Conservation (phyloP, 1,284 basidiomycete genomes). For the Ustilago sp. region DNA sequence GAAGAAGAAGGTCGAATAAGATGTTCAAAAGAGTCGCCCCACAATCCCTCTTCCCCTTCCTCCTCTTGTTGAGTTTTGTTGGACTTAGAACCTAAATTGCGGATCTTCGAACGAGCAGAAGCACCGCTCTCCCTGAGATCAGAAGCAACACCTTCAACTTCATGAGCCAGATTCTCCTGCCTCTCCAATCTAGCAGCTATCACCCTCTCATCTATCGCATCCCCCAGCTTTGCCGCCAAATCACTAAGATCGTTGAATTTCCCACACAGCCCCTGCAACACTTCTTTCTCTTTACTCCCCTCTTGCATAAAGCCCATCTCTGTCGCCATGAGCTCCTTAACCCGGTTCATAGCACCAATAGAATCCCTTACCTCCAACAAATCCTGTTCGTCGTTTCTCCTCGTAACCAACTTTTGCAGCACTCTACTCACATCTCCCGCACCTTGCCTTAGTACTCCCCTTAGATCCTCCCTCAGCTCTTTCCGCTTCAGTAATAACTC, state of each 20-base stretch:
- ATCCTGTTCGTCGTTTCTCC: conserved; percentile 65
- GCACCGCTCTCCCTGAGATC: background rate
- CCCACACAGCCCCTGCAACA: conserved; percentile 14
- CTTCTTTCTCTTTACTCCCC: background rate
- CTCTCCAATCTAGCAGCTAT: conserved; percentile 56
- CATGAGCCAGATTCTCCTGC: conserved; percentile 52
- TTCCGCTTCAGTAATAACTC: conserved; percentile 41
- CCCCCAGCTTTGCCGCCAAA: conserved; percentile 50
- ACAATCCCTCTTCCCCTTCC: conserved; percentile 20
- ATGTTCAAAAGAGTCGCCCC: conserved; percentile 66
- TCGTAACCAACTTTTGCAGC: conserved; percentile 60
- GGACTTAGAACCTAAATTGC: background rate
- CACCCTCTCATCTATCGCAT: conserved; percentile 67
- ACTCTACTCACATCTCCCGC: conserved; percentile 62
- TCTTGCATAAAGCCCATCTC: conserved; percentile 16
- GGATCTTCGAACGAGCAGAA: conserved; percentile 8
- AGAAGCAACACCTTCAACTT: conserved; percentile 35
- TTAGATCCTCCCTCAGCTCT: conserved; percentile 58
- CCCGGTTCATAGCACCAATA: conserved; percentile 36
- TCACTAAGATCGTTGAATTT: conserved; percentile 38
- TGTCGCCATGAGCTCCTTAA: conserved; percentile 21
- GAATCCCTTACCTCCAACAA: conserved; percentile 65
- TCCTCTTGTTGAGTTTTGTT: background rate
- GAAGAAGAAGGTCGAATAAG: conserved; percentile 62
- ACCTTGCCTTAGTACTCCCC: conserved; percentile 36